These are phyloP conservation scores for Ceraceosorus guamensis DNA, from an alignment of 1,284 basidiomycete genomes.

Conservation along the genomic window DNA sequence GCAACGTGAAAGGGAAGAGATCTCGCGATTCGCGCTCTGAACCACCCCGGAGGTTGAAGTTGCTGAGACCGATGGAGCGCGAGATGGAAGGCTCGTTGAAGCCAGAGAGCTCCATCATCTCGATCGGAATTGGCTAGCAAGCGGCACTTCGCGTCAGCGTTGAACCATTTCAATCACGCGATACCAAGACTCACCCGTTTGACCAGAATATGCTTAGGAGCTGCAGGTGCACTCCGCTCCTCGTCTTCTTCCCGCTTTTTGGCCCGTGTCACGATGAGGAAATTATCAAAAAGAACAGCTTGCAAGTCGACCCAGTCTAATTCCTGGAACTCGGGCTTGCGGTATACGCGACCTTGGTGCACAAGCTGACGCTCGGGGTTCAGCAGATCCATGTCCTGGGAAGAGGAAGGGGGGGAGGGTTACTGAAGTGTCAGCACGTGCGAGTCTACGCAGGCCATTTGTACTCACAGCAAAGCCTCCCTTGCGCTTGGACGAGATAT, in stretches of 20 bases:
- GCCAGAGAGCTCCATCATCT: slow-evolving; percentile 38
- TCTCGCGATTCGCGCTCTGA: slow-evolving; percentile 29
- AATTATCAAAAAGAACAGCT: slow-evolving; percentile 45
- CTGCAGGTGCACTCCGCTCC: slow-evolving; percentile 12
- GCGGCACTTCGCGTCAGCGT: too few species aligned
- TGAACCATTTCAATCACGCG: too few species aligned
- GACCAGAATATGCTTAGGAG: slow-evolving; percentile 26
- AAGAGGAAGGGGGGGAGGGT: too few species aligned
- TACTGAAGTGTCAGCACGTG: too few species aligned
- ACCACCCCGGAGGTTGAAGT: slow-evolving; percentile 29
- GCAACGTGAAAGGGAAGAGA: slow-evolving; percentile 41
- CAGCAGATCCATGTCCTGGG: slow-evolving; percentile 32
- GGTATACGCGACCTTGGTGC: slow-evolving; percentile 33
- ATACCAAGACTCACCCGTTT: slow-evolving; percentile 18
- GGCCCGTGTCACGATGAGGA: slow-evolving; percentile 39
- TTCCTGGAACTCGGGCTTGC: slow-evolving; percentile 42
- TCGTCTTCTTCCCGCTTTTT: slow-evolving; percentile 19
- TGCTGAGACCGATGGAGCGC: slow-evolving; percentile 35
- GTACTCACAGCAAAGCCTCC: slow-evolving; percentile 23
- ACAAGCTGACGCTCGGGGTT: slow-evolving; percentile 37
- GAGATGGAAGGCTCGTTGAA: slow-evolving; percentile 34
- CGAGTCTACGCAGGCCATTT: not conserved
- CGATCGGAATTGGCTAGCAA: slow-evolving; percentile 40
- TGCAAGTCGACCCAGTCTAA: slow-evolving; percentile 44
- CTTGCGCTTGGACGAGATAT: slow-evolving; percentile 32